Conservation (phyloP, 2,329 filamentous ascomycete genomes). For the Diaporthe citriasiana region DNA sequence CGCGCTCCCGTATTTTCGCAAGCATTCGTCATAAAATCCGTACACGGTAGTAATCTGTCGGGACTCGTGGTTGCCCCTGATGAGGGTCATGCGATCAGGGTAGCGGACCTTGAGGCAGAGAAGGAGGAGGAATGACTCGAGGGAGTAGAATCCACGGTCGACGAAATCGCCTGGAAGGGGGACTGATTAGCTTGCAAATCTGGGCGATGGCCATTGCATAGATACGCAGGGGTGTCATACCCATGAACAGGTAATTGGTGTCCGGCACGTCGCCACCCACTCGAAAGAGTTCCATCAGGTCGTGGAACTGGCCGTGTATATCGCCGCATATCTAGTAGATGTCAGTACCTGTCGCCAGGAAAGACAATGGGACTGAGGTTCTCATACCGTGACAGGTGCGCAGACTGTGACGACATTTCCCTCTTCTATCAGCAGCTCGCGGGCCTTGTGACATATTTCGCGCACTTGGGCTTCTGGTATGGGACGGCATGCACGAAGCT, state of each 20-base stretch:
- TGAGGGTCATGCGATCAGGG: constrained; percentile 95
- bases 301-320: constrained; percentile 97
- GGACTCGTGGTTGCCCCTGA: constrained; percentile 95
- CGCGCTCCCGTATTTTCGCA: constrained; percentile 94
- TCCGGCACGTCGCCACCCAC: constrained; percentile 95
- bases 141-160: constrained; percentile 96
- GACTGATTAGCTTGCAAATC: not conserved
- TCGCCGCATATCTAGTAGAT: constrained; percentile 85
- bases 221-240: constrained; percentile 58
- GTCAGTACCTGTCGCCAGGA: constrained; percentile 27
- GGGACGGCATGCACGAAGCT: constrained; percentile 93
- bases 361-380: not conserved
- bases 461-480: constrained; percentile 96
- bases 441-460: constrained; percentile 96
- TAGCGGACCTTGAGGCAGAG: constrained; percentile 97
- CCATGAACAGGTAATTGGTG: constrained; percentile 98
- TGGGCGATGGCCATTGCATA: constrained; percentile 19
- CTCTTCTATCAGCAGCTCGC: constrained; percentile 96
- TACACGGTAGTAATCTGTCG: constrained; percentile 98
- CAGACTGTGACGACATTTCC: constrained; percentile 97
- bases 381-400: constrained; percentile 87
- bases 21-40: constrained; percentile 97
- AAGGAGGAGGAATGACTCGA: constrained; percentile 95
- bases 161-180: constrained; percentile 84
- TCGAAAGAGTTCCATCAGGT: constrained; percentile 95